Base-by-base conservation (phyloP, 2,329 filamentous ascomycete species). In the Exserohilum rostratum region DNA sequence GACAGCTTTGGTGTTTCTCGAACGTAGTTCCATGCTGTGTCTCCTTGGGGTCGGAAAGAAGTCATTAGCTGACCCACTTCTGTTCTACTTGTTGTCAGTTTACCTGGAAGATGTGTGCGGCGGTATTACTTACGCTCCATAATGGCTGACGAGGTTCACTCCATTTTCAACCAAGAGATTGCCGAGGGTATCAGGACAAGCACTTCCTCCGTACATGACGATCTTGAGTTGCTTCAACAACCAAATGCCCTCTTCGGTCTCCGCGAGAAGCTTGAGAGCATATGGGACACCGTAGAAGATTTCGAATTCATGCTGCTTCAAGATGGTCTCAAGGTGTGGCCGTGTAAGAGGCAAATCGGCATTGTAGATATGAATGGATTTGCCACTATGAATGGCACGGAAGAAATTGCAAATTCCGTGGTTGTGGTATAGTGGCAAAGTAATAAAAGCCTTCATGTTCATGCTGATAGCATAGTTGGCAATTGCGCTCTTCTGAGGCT, bases 61-160 rank as follows among this genome's bases (percentile, higher is more conserved):
- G 83, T 87, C 83, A 87, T 86, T n/a, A 87, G 72, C 64, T 86
- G 83, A 6, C 85, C 85, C 1, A 82, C 83, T 67, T 88, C 86
- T 0, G 85, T 88, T 9, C 80, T 83, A 18, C 58, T 43, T 22
- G 6, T 22, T 17, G 31, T 50, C n/a, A 50, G 48, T 39, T 29
- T 35, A n/a, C 13, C 6, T 31, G 20, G 7, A 9, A 6, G 11
- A 22, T 13, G 2, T 22, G 18, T 12, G 5, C 10, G 6, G 7
- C 25, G n/a, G 18, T 3, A 25, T 12, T 33, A 49, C 37, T 20
- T 55, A 82, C 80, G 82, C 78, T 64, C 84, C 84, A 47, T 85
- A 87, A 52, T 86, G 82, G 13, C 79, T 78, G 3, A 84, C 78
- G 1, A 87, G 72, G 47, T 84, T 80, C 0, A 87, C 81, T 0